Evolutionary conservation across 2,329 filamentous ascomycete genomes (phyloP).

Genomic region (Sphaerulina vaccinii): DNA sequence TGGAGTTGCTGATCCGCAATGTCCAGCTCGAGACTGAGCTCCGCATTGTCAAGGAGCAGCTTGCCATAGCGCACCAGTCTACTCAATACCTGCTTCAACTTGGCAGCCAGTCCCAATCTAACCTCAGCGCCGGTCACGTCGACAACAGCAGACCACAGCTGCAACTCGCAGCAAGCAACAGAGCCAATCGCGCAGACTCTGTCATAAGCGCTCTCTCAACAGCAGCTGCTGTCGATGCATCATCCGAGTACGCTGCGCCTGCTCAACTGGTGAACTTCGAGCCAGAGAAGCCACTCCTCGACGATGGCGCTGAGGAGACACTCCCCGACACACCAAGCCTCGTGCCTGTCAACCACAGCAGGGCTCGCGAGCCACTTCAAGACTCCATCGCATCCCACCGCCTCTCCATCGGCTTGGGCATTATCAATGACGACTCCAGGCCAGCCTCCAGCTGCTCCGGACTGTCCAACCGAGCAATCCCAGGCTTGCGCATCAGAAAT

Average conservation of each 20-base stretch:
- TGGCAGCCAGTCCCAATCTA: conserved; percentile 8
- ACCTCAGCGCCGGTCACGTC: neutral
- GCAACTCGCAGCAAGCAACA: neutral
- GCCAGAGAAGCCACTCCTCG: neutral
- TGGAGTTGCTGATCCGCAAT: conserved; percentile 22
- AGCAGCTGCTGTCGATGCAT: neutral
- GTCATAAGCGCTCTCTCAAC: neutral
- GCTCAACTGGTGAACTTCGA: conserved; percentile 10
- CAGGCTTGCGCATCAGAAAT: conserved; percentile 12
- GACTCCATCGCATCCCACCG: too few relatives aligned
- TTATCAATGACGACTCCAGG: neutral
- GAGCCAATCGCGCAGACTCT: neutral
- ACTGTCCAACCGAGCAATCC: neutral
- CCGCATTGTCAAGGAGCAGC: conserved; percentile 27
- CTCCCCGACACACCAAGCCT: neutral
- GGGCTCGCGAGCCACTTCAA: neutral
- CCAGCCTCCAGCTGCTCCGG: neutral
- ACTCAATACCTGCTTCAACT: conserved; percentile 22
- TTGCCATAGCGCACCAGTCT: conserved; percentile 25
- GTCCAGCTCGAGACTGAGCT: conserved; percentile 31
- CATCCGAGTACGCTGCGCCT: neutral
- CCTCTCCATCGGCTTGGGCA: conserved; percentile 8
- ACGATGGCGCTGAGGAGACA: neutral
- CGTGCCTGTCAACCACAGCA: neutral
- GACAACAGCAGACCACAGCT: conserved; percentile 6